Conservation (phyloP, 495 filamentous ascomycete species). For the Aspergillus nidulans region DNA sequence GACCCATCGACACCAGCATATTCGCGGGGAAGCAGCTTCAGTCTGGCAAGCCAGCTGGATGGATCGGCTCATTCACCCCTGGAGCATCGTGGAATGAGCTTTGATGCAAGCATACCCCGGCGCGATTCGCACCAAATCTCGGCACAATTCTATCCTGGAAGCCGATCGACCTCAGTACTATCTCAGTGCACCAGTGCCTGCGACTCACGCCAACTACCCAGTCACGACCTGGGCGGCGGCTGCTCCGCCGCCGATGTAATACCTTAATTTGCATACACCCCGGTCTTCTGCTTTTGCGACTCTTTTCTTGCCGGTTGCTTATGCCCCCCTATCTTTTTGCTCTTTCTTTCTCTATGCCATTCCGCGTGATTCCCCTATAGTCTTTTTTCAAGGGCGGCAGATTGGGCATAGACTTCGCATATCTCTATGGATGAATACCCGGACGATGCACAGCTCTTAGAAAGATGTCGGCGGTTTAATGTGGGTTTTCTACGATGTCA, state of each 20-base stretch:
- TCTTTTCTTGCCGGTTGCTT: neutral
- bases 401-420: slow-evolving; percentile 24
- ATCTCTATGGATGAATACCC: slow-evolving; percentile 20
- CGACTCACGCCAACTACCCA: slow-evolving; percentile 35
- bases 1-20: slow-evolving; percentile 37
- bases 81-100: slow-evolving; percentile 31
- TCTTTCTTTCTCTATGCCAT: slow-evolving; percentile 6
- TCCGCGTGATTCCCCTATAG: slow-evolving; percentile 10
- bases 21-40: slow-evolving; percentile 38
- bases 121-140: slow-evolving; percentile 39
- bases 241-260: slow-evolving; percentile 41
- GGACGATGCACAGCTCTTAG: slow-evolving; percentile 21
- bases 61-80: slow-evolving; percentile 21
- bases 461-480: slow-evolving; percentile 22
- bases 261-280: neutral
- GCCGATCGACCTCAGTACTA: slow-evolving; percentile 39
- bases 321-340: neutral
- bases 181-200: slow-evolving; percentile 24
- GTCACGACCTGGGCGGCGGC: slow-evolving; percentile 40
- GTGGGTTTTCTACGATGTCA: slow-evolving; percentile 17
- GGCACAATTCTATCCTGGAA: slow-evolving; percentile 28
- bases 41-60: slow-evolving; percentile 36
- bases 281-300: neutral
- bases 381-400: slow-evolving; percentile 21
- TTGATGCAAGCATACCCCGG: slow-evolving; percentile 36